Base-by-base conservation (phyloP, 2,329 filamentous ascomycete genomes). In the Sarocladiaceae sp. region DNA sequence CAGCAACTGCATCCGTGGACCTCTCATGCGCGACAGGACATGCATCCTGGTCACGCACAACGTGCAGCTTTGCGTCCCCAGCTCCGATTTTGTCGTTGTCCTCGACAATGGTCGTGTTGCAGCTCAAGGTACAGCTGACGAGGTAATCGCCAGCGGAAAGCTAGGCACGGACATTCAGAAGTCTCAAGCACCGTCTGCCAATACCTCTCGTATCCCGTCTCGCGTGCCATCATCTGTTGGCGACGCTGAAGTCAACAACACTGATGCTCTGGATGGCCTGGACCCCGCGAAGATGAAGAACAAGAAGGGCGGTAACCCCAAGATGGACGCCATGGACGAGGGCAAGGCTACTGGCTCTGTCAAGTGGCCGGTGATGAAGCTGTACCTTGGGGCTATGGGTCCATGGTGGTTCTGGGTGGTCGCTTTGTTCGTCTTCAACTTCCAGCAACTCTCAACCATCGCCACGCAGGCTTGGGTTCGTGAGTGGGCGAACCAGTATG, bases 31-130 rank as follows among this genome's bases (percentile, higher is more conserved):
- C 47, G 75, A 82, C 57, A 82, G 93, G 33, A 97, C 93, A 21
- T 97, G 93, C 62, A 88, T 98, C 44, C 74, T 98, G 33, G 91
- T 98, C 27, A 96, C 93, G 0, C 93, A 98, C 69, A 98, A 97
- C 57, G 79, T 93, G 21, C 78, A 86, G n/a, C 76, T 98, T 15
- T 93, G 88, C 53, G 80, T 89, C 6, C 88, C 90, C 4, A 74
- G 81, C 27, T 83, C 91, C 0, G 80, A 89, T 45, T 86, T 85
- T 53, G 83, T 94, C 5, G 83, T 97, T 9, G 76, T 88, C 3
- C 75, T 98, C 48, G 86, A 94, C 39, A 97, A 97, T 55, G 93
- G 93, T 21, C 83, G 83, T 50, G 72, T 97, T 31, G 67, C 74
- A 2, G 73, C 78, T 1, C 85, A 95, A 60, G 93, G 93, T n/a